These are phyloP conservation scores for Cytospora leucostoma DNA, from an alignment of 2,329 filamentous ascomycete genomes.

Conservation along the genomic window DNA sequence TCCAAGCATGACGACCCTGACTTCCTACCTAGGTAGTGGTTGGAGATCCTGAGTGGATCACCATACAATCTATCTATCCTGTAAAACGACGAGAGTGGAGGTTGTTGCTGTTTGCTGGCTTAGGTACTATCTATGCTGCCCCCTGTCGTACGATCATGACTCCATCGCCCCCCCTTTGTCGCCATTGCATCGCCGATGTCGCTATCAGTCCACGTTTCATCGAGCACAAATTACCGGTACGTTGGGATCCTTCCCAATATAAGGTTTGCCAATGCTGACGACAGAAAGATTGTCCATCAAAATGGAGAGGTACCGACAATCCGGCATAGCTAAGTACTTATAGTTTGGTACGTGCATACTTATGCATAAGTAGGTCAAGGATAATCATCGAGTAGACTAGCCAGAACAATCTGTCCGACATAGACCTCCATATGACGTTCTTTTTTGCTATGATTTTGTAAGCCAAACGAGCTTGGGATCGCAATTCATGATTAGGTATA, in stretches of 20 bases:
- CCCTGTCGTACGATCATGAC: background rate
- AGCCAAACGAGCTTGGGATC: slow-evolving; percentile 47
- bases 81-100: too few species aligned
- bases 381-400: slow-evolving; percentile 39
- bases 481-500: slow-evolving; percentile 54
- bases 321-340: too few species aligned
- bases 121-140: background rate
- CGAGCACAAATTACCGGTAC: background rate
- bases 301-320: too few species aligned
- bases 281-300: too few species aligned
- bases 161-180: background rate
- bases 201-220: background rate
- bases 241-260: too few species aligned
- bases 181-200: background rate
- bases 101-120: too few species aligned
- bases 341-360: too few species aligned
- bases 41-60: too few species aligned
- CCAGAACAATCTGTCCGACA: slow-evolving; percentile 36
- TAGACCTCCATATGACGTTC: slow-evolving; percentile 51
- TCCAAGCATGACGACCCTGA: too few species aligned
- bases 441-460: slow-evolving; percentile 52
- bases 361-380: slow-evolving; percentile 38
- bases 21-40: too few species aligned
- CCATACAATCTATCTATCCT: too few species aligned
- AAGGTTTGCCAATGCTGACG: too few species aligned